These are phyloP conservation scores for Globisporangium camurandrum DNA, from an alignment of 352 stramenopile genomes.

Conservation along the genomic window DNA sequence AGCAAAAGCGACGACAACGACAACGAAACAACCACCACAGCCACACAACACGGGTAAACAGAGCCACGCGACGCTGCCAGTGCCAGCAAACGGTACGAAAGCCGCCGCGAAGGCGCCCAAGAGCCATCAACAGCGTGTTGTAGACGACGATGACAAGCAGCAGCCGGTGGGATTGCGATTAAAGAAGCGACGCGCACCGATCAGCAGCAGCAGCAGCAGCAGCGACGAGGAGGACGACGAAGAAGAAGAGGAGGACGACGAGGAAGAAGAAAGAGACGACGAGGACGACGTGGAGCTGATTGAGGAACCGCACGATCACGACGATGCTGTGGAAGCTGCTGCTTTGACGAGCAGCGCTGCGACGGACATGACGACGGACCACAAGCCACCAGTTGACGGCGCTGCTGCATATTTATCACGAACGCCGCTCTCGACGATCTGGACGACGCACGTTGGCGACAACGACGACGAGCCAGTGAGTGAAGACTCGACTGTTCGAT, in stretches of 20 bases:
- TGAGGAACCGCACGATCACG: not conserved
- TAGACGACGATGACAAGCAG: too few species aligned
- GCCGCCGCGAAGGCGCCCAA: too few species aligned
- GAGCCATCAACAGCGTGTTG: too few species aligned
- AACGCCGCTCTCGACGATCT: constrained; percentile 47
- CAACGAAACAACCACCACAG: not conserved
- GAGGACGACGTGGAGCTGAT: constrained; percentile 14
- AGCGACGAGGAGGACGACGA: constrained; percentile 9
- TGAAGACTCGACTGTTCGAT: too few species aligned
- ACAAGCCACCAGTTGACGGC: not conserved
- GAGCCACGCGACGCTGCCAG: too few species aligned
- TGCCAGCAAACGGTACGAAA: too few species aligned
- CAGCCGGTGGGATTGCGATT: too few species aligned
- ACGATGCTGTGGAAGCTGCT: too few species aligned
- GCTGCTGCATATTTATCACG: not conserved
- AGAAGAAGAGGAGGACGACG: not conserved
- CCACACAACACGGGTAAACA: too few species aligned
- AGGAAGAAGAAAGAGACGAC: not conserved
- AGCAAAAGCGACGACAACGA: constrained; percentile 8
- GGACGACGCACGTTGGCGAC: constrained; percentile 27
- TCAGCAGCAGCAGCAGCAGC: constrained; percentile 1
- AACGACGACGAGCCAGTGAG: not conserved
- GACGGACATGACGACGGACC: not conserved
- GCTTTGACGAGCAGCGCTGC: too few species aligned
- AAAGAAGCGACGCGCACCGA: too few species aligned